Base-by-base conservation (phyloP, 2,329 filamentous ascomycete genomes). In the Colletotrichum sp. region DNA sequence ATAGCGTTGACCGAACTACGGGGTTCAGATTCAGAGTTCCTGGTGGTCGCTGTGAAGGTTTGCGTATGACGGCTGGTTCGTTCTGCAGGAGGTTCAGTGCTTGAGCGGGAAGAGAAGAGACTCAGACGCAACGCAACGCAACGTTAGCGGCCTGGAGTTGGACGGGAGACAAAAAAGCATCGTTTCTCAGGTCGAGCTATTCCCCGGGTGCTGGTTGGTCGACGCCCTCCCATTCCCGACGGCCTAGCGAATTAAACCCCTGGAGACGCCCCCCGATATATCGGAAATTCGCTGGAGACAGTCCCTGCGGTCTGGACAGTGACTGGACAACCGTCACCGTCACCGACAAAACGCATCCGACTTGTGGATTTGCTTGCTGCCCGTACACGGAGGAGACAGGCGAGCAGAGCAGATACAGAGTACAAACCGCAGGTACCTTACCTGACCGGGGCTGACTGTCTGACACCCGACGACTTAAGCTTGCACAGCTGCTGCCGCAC, bases 281-380 rank as follows among this genome's bases (percentile, higher is more conserved):
- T 75, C 73, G 70, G 70, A 75, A 72, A 68, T 75, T 75, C 73
- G 67, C 48, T 72, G 72, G 48, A 72, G 71, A 71, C 73, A 64
- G 34, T 24, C 61, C 63, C 63, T 66, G 63, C 24, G 63, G 57
- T 55, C 55, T 68, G 68, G 68, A 70, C 57, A 71, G 66, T 64
- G 72, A 75, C 72, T 72, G 69, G 73, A 73, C 73, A 75, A 75
- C 73, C 73, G 73, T 73, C 73, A 75, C 73, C 73, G 69, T 73
- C 73, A 71, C 68, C 52, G 36, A 71, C 66, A 68, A 68, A 59
- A 59, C 66, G 13, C 43, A 68, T 30, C 43, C 43, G 43, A 68
- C 66, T 16, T 68, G 66, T 68, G 65, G 65, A 32, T 24, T 67
- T 52, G 43, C 28, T 26, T 34, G 60, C 32, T 34, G 60, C 36